Conservation (phyloP, 2,329 filamentous ascomycete genomes). For the Diaporthe destruens region DNA sequence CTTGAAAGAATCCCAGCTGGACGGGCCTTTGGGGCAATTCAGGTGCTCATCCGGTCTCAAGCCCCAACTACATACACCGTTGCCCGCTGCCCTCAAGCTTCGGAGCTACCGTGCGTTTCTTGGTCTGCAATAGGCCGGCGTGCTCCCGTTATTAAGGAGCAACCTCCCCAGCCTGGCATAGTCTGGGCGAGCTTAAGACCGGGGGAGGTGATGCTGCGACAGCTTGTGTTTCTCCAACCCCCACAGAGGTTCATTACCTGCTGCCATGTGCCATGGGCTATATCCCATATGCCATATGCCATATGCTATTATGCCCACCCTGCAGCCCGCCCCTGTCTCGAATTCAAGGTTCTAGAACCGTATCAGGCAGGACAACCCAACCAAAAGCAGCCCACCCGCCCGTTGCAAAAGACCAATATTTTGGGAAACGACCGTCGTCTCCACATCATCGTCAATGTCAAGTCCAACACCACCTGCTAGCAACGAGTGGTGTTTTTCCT, state of each 20-base stretch:
- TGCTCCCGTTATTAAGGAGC: slow-evolving; percentile 2
- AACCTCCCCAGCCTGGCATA: slow-evolving; percentile 24
- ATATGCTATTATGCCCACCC: slow-evolving; percentile 1
- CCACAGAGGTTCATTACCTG: background rate
- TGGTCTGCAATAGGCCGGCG: background rate
- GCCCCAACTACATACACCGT: background rate
- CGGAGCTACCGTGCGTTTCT: background rate
- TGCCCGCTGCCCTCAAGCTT: slow-evolving; percentile 6
- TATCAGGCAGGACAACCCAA: background rate
- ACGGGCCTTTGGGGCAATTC: background rate
- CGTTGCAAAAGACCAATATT: background rate
- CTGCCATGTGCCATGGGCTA: background rate
- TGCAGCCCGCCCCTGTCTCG: slow-evolving; percentile 27
- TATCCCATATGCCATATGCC: background rate
- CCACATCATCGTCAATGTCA: background rate
- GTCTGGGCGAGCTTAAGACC: slow-evolving; percentile 4
- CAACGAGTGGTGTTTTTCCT: background rate
- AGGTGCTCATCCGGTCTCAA: slow-evolving; percentile 5
- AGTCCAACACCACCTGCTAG: background rate
- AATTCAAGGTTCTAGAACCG: slow-evolving; percentile 29
- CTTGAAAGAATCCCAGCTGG: background rate
- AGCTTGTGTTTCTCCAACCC: slow-evolving; percentile 34
- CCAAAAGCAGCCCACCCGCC: background rate
- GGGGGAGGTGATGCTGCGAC: slow-evolving; percentile 35
- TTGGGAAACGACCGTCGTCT: background rate